Percentiles rank a stretch among this genome's conserved stretches.
phyloP scores from a whole-genome alignment of 768 basidiomycete species.

The Psilocybe sp. region DNA sequence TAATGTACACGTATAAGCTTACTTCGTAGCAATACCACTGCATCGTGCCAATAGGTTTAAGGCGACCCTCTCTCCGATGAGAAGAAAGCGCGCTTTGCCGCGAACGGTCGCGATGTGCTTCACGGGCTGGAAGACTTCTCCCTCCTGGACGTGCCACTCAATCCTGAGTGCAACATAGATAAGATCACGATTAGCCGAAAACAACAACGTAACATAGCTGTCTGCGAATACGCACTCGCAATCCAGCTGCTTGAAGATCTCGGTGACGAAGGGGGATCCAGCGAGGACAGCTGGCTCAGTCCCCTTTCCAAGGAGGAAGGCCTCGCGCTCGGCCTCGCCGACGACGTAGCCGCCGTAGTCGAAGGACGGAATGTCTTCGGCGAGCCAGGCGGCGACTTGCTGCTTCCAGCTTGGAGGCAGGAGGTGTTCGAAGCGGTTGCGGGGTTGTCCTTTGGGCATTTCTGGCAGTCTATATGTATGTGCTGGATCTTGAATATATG shows the following conservation, averaged over 20 bases:
- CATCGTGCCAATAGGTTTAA: constrained; percentile 93
- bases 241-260: constrained; percentile 84
- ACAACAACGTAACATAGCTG: background rate
- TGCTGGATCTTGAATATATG: background rate
- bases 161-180: constrained; percentile 50
- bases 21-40: constrained; percentile 97
- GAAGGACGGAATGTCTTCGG: constrained; percentile 93
- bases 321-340: constrained; percentile 83
- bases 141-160: constrained; percentile 91
- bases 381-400: constrained; percentile 78
- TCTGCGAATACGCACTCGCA: constrained; percentile 68
- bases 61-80: constrained; percentile 90
- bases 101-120: constrained; percentile 87
- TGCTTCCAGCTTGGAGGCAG: constrained; percentile 91
- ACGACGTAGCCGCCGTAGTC: constrained; percentile 97
- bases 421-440: constrained; percentile 58
- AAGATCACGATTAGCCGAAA: constrained; percentile 5
- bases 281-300: constrained; percentile 77
- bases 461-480: no score
- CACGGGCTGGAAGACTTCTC: constrained; percentile 75
- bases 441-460: background rate
- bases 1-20: constrained; percentile 20
- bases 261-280: constrained; percentile 92
- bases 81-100: constrained; percentile 83
- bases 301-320: constrained; percentile 90